phyloP scores from a whole-genome alignment of 495 filamentous ascomycete genomes.

The Darksidea phi region DNA sequence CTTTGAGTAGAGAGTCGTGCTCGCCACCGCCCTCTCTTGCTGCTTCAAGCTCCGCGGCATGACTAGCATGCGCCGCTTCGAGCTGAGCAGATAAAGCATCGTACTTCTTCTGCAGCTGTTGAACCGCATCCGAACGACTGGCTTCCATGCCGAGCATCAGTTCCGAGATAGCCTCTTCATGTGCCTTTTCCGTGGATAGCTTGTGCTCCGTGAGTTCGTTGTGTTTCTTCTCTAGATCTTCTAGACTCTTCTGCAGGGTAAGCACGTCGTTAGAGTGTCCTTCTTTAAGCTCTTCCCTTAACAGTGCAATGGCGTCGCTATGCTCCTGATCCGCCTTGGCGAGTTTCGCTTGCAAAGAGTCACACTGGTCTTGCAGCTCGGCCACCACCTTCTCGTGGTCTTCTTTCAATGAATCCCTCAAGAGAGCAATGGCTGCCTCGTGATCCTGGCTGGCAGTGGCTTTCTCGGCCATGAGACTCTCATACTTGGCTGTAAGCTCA shows the following conservation, averaged over 20 bases:
- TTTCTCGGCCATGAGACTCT: slow-evolving; percentile 22
- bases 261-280: slow-evolving; percentile 31
- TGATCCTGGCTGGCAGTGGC: slow-evolving; percentile 24
- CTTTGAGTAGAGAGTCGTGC: slow-evolving; percentile 9
- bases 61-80: slow-evolving; percentile 1
- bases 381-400: slow-evolving; percentile 20
- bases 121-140: slow-evolving; percentile 22
- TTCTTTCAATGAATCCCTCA: slow-evolving; percentile 26
- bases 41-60: slow-evolving; percentile 20
- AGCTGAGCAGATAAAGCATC: slow-evolving; percentile 20
- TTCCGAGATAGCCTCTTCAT: slow-evolving; percentile 30
- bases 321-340: slow-evolving; percentile 28
- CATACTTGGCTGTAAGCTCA: slow-evolving; percentile 28
- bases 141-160: slow-evolving; percentile 31
- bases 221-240: slow-evolving; percentile 24
- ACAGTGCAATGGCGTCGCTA: slow-evolving; percentile 30
- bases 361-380: slow-evolving; percentile 18
- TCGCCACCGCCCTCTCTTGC: not conserved
- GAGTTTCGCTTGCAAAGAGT: slow-evolving; percentile 18
- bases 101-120: slow-evolving; percentile 33
- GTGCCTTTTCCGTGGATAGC: slow-evolving; percentile 16
- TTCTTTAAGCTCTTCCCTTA: slow-evolving; percentile 30
- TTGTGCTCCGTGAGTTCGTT: slow-evolving; percentile 25
- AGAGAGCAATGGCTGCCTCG: slow-evolving; percentile 20
- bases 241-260: slow-evolving; percentile 22